These are phyloP conservation scores for Paecilomyces niveus DNA, from an alignment of 2,329 filamentous ascomycete species.

Conservation along the genomic window DNA sequence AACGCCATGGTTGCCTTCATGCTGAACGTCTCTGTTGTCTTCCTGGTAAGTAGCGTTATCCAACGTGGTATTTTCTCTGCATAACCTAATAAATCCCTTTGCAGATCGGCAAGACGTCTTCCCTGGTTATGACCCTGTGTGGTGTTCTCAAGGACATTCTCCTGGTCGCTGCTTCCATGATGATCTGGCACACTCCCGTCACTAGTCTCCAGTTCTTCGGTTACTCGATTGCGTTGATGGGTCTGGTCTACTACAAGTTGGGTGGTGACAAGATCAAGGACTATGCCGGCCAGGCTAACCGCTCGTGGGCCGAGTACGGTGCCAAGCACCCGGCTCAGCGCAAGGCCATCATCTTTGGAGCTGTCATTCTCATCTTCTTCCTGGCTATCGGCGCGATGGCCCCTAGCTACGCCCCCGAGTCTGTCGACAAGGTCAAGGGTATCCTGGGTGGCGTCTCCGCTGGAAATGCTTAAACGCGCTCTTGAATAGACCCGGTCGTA, in stretches of 20 bases:
- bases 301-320: slow-evolving; percentile 82
- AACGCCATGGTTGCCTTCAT: slow-evolving; percentile 76
- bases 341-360: slow-evolving; percentile 65
- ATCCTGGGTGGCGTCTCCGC: slow-evolving; percentile 28
- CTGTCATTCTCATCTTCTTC: slow-evolving; percentile 60
- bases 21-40: slow-evolving; percentile 78
- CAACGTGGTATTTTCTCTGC: background rate
- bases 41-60: slow-evolving; percentile 55
- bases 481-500: background rate
- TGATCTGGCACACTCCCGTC: slow-evolving; percentile 71
- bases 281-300: slow-evolving; percentile 63
- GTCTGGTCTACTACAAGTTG: slow-evolving; percentile 63
- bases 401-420: slow-evolving; percentile 40
- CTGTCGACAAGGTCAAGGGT: slow-evolving; percentile 26
- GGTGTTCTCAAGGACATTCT: slow-evolving; percentile 86
- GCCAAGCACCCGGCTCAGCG: slow-evolving; percentile 67
- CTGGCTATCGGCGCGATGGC: slow-evolving; percentile 59
- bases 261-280: slow-evolving; percentile 74
- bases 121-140: slow-evolving; percentile 75
- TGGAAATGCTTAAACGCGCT: slow-evolving; percentile 22
- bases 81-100: slow-evolving; percentile 2
- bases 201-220: slow-evolving; percentile 66
- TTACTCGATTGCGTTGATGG: slow-evolving; percentile 64
- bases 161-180: slow-evolving; percentile 66
- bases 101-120: slow-evolving; percentile 82